phyloP scores from a whole-genome alignment of 805 yeast species.

The Brettanomyces bruxellensis region DNA sequence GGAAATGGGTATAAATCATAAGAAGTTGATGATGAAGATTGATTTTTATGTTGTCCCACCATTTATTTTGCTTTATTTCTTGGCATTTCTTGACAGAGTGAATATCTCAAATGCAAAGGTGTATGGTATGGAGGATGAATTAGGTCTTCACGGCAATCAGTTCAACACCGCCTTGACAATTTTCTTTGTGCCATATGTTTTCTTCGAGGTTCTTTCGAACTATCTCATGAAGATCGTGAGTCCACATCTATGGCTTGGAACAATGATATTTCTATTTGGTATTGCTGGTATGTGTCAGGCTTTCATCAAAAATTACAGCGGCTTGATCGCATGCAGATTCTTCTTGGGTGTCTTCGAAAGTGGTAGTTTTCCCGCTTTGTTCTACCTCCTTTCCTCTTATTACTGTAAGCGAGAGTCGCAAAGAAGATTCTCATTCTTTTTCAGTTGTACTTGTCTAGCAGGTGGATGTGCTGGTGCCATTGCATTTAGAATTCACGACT shows the following conservation, averaged over 20 bases:
- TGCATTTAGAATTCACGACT: conserved; percentile 53
- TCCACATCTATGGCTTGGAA: conserved; percentile 59
- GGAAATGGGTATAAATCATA: conserved; percentile 43
- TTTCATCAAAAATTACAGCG: conserved; percentile 47
- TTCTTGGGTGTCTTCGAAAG: conserved; percentile 62
- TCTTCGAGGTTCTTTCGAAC: conserved; percentile 61
- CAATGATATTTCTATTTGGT: conserved; percentile 59
- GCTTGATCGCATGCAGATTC: conserved; percentile 53
- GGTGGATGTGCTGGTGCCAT: conserved; percentile 75
- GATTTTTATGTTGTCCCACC: conserved; percentile 68
- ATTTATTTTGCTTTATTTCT: conserved; percentile 61
- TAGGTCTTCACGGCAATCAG: conserved; percentile 47
- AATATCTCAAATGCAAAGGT: conserved; percentile 76
- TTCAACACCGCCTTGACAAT: conserved; percentile 59
- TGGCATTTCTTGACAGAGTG: conserved; percentile 74
- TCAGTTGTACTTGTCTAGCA: conserved; percentile 63
- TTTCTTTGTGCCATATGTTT: conserved; percentile 62
- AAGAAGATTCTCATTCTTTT: conserved; percentile 59
- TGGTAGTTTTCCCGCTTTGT: conserved; percentile 68
- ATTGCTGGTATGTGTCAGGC: conserved; percentile 60
- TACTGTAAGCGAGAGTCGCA: conserved; percentile 59
- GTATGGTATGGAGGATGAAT: conserved; percentile 53
- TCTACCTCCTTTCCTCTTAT: conserved; percentile 59
- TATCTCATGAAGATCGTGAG: conserved; percentile 45
- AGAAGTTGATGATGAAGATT: conserved; percentile 49